Base-by-base conservation (phyloP, 805 yeast genomes). In the Saccharomycopsis microspora region DNA sequence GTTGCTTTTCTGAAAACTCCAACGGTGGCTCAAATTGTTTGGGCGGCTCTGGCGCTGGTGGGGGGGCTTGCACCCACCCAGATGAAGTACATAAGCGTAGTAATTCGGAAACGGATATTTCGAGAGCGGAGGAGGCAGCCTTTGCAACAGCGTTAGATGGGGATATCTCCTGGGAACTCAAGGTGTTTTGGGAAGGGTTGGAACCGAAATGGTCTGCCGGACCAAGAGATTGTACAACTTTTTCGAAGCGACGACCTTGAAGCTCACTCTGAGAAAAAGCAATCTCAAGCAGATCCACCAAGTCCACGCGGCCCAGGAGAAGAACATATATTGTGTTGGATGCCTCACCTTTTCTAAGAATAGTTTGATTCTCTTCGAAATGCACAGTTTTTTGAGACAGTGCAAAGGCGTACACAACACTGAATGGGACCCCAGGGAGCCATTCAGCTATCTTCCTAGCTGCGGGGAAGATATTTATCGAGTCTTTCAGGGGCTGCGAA, bases 241-340 rank as follows among this genome's bases (percentile, higher is more conserved):
- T 62, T 45, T 71, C 76, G 19, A 64, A 63, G 34, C 54, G 56
- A 32, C 49, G 39, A 5, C 54, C 54, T 28, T 45, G 46, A n/a
- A 51, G 38, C 31, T 44, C 49, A 31, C 48, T 40, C 5, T 34
- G 8, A 32, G 42, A 54, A 27, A 58, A 36, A n/a, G 61, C 57
- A 35, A 52, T 54, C 48, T 61, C 55, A 41, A 64, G 56, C 2
- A 65, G 62, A 42, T 66, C 76, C 5, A 82, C 50, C 0, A 82
- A 85, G 58, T 84, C 89, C 4, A 82, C 85, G 55, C 77, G 81
- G 6, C 93, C 93, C 54, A 66, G 69, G 5, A 79, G 74, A 30
- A 83, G 71, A 56, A 83, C 80, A 58, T 71, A 83, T 31, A 84
- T 76, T 53, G 82, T 86, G 30, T 78, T 67, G 4, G 83, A 85